These are phyloP conservation scores for Corylus avellana DNA, from an alignment of 306 rosid species.

Conservation along the genomic window DNA sequence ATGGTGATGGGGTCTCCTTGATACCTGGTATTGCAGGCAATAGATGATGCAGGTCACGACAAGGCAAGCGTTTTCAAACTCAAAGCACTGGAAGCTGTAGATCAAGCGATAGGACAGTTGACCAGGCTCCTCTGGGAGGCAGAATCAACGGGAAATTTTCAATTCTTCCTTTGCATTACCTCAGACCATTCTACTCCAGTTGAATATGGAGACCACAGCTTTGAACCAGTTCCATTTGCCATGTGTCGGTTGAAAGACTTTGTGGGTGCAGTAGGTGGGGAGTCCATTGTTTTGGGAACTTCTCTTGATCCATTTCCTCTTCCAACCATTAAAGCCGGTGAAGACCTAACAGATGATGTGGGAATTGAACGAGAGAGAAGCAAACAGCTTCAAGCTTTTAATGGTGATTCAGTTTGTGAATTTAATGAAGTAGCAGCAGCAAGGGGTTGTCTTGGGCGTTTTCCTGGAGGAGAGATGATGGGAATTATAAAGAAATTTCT, in stretches of 20 bases:
- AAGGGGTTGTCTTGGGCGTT: conserved; percentile 88
- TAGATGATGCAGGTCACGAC: conserved; percentile 97
- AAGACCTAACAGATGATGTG: conserved; percentile 41
- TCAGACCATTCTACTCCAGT: conserved; percentile 98
- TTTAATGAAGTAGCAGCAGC: conserved; percentile 74
- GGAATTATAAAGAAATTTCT: conserved; percentile 72
- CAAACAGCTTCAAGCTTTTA: conserved; percentile 36
- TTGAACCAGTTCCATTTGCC: conserved; percentile 86
- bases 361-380: conserved; percentile 38
- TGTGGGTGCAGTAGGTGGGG: conserved; percentile 57
- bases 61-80: conserved; percentile 82
- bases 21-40: conserved; percentile 63
- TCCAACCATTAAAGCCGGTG: conserved; percentile 56
- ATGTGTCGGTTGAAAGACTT: conserved; percentile 76
- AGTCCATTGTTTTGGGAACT: conserved; percentile 45
- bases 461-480: conserved; percentile 97
- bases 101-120: conserved; percentile 78
- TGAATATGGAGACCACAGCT: conserved; percentile 98
- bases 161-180: conserved; percentile 74
- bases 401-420: conserved; percentile 74
- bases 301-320: conserved; percentile 81
- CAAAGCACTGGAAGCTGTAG: conserved; percentile 86
- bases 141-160: conserved; percentile 63
- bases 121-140: conserved; percentile 89
- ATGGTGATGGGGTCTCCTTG: conserved; percentile 9